Conservation (phyloP, 2,329 filamentous ascomycete genomes). For the Aspergillus brasiliensis region DNA sequence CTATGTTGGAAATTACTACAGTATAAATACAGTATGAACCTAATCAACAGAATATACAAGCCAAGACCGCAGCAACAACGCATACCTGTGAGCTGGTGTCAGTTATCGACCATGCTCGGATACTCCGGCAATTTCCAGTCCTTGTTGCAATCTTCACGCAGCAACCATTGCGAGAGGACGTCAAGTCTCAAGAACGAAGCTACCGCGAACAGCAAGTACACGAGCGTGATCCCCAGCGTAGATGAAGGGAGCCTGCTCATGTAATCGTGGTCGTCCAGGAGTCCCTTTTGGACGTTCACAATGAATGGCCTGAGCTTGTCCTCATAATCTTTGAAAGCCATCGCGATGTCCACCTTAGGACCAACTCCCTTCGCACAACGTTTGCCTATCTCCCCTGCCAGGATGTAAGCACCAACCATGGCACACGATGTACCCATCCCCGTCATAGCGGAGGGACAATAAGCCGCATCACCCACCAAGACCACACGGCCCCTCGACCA, state of each 20-base stretch:
- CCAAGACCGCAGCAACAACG: not conserved
- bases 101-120: not conserved
- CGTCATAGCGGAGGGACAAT: slow-evolving; percentile 32
- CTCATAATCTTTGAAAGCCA: slow-evolving; percentile 43
- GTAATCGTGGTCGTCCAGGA: slow-evolving; percentile 1
- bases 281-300: slow-evolving; percentile 38
- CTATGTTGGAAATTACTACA: too few relatives aligned
- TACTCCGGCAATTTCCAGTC: slow-evolving; percentile 45
- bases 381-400: slow-evolving; percentile 53
- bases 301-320: slow-evolving; percentile 50
- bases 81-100: not conserved
- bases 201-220: slow-evolving; percentile 34
- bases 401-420: slow-evolving; percentile 52
- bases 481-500: slow-evolving; percentile 51
- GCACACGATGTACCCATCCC: slow-evolving; percentile 39
- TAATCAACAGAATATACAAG: not conserved
- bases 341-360: slow-evolving; percentile 35
- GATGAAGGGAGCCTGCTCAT: slow-evolving; percentile 30
- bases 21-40: too few relatives aligned
- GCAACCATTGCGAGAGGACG: slow-evolving; percentile 31
- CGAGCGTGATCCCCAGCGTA: slow-evolving; percentile 33
- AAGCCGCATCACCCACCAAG: slow-evolving; percentile 45
- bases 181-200: slow-evolving; percentile 40
- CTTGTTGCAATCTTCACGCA: slow-evolving; percentile 33
- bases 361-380: slow-evolving; percentile 26